Base-by-base conservation (phyloP, 768 basidiomycete genomes). In the Cystoderma amianthinum region DNA sequence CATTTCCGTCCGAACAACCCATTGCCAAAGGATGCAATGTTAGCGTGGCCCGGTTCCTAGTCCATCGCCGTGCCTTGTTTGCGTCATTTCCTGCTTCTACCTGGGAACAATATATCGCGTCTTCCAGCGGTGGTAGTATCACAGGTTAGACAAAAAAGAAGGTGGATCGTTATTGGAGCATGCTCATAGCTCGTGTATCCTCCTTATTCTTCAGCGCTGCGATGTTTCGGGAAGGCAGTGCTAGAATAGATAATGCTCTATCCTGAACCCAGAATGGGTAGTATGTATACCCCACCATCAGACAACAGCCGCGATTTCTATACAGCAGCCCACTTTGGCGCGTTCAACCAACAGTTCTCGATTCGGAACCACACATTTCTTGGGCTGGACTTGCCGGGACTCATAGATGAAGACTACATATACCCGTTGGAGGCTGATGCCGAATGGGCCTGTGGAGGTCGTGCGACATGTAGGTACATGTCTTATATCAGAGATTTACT, bases 341-440 rank as follows among this genome's bases (percentile, higher is more conserved):
- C 76, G 11, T 65, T 82, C 32, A 89, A 86, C 51, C 73, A 75
- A 35, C 62, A 71, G 10, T 64, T 86, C 42, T 55, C 67, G 3
- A 63, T 90, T 45, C 73, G 74, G 5, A 88, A 83, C 36, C 83
- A 89, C 51, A 78, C 78, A 0, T 71, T 92, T 37, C 56, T 90
- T n/a, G 63, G 79, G 36, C 58, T 92, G 16, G 78, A 92, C 51
- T 78, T 86, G 2, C 82, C 88, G 1, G 82, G 76, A n/a, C 68
- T 92, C 17, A 79, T 88, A 10, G 87, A 91, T 44, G 85, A 90
- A 59, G 86, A 89, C 51, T 87, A 88, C 51, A 71, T 87, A 76
- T 47, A 69, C 69, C 25, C 57, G 69, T 30, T 87, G 82, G 82
- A 53, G 52, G 25, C 71, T 82, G 4, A 55, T 74, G 22, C 56